Conservation (phyloP, 257 asterid genomes). For the Galeopsis tetrahit region DNA sequence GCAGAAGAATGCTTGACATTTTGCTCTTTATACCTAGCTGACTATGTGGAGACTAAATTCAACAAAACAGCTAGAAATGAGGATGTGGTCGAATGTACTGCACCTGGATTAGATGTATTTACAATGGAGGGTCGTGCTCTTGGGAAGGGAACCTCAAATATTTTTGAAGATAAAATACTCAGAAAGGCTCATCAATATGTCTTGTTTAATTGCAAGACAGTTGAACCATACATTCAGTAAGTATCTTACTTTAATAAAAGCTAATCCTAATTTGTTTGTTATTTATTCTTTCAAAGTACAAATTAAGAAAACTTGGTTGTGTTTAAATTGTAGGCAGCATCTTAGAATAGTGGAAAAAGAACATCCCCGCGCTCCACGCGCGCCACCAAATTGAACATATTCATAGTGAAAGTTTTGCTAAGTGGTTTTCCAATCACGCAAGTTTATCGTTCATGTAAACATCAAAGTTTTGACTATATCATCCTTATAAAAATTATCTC, state of each 20-base stretch:
- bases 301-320: not conserved
- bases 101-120: slow-evolving; percentile 4
- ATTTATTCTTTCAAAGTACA: not conserved
- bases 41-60: slow-evolving; percentile 16
- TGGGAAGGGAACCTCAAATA: not conserved
- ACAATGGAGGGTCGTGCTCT: not conserved
- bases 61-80: not conserved
- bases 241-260: not conserved
- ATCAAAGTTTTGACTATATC: not conserved
- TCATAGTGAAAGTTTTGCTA: slow-evolving; percentile 13
- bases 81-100: not conserved
- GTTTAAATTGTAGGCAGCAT: not conserved
- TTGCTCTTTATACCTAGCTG: slow-evolving; percentile 18
- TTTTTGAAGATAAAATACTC: not conserved
- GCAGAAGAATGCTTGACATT: slow-evolving; percentile 21
- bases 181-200: not conserved
- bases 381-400: slow-evolving; percentile 2
- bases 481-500: not conserved
- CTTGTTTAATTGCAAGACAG: not conserved
- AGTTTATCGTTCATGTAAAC: not conserved
- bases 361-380: not conserved
- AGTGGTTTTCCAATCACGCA: slow-evolving; percentile 19
- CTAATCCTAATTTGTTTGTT: not conserved
- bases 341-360: not conserved
- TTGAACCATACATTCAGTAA: not conserved